phyloP scores from a whole-genome alignment of 202 grass and related monocot genomes.

The Setaria viridis region DNA sequence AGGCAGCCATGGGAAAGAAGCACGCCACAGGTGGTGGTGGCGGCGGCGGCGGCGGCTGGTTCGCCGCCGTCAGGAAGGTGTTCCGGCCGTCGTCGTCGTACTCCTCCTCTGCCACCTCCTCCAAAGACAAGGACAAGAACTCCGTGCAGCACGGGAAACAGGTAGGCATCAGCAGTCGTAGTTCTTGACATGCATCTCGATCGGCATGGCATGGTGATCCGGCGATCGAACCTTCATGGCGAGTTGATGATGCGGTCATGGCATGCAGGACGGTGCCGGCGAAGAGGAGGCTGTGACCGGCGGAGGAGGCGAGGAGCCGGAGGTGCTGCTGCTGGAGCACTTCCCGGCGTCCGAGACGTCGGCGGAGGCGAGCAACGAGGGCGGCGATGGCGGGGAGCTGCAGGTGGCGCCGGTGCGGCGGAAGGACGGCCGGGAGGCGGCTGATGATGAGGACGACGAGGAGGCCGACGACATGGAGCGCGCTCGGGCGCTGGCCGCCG shows the following conservation, averaged over 20 bases:
- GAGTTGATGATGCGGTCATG: not conserved
- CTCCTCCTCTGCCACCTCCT: not conserved
- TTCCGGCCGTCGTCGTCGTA: constrained; percentile 61
- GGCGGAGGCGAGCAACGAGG: constrained; percentile 57
- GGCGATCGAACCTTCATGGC: not conserved
- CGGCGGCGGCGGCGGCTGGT: constrained; percentile 53
- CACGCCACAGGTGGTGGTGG: constrained; percentile 25
- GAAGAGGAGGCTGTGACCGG: constrained; percentile 17
- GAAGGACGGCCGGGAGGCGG: not conserved
- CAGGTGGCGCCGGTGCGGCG: too few species aligned
- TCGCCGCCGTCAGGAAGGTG: constrained; percentile 71
- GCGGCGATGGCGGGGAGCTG: not conserved
- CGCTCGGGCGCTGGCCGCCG: constrained; percentile 47
- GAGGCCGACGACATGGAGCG: constrained; percentile 47
- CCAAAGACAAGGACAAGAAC: constrained; percentile 45
- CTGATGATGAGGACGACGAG: not conserved
- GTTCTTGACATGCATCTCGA: not conserved
- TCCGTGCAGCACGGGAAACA: constrained; percentile 18
- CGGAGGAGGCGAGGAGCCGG: constrained; percentile 38
- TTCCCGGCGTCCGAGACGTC: constrained; percentile 68
- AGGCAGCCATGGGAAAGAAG: constrained; percentile 75
- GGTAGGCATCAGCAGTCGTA: not conserved
- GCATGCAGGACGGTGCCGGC: constrained; percentile 19
- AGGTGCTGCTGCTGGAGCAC: constrained; percentile 78
- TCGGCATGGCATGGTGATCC: not conserved